Evolutionary conservation across 768 basidiomycete species (phyloP).

Genomic region (Naganishia vaughanmartiniae): DNA sequence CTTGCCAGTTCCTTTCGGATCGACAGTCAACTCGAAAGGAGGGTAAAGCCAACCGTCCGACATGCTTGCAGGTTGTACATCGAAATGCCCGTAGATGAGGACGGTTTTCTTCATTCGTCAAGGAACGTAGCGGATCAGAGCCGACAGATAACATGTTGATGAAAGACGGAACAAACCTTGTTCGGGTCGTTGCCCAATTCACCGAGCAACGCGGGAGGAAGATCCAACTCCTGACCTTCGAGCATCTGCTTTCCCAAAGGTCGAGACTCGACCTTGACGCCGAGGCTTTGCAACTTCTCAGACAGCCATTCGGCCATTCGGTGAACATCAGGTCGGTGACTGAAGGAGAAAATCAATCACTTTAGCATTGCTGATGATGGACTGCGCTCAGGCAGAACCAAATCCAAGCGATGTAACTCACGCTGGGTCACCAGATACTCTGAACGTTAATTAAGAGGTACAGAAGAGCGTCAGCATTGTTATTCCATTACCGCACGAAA

Average conservation of each 20-base stretch:
- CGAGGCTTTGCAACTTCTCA: slow-evolving; percentile 68
- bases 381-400: neutral
- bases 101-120: slow-evolving; percentile 66
- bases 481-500: neutral
- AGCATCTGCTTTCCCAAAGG: slow-evolving; percentile 74
- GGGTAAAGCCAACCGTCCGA: slow-evolving; percentile 84
- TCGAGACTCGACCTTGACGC: slow-evolving; percentile 70
- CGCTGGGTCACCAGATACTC: slow-evolving; percentile 51
- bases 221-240: slow-evolving; percentile 67
- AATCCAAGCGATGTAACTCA: slow-evolving; percentile 29
- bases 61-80: slow-evolving; percentile 73
- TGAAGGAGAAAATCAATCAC: slow-evolving; percentile 58
- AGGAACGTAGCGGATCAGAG: neutral
- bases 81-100: slow-evolving; percentile 89
- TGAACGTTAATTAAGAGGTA: slow-evolving; percentile 38
- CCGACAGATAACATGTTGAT: neutral
- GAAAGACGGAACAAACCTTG: slow-evolving; percentile 55
- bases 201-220: slow-evolving; percentile 83
- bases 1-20: slow-evolving; percentile 58
- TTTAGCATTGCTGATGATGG: neutral
- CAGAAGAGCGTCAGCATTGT: slow-evolving; percentile 33
- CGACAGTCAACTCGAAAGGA: slow-evolving; percentile 70
- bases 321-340: slow-evolving; percentile 71
- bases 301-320: slow-evolving; percentile 83
- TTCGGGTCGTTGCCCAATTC: slow-evolving; percentile 73